These are phyloP conservation scores for Lagerstroemia speciosa DNA, from an alignment of 345 rosid species.

Conservation along the genomic window DNA sequence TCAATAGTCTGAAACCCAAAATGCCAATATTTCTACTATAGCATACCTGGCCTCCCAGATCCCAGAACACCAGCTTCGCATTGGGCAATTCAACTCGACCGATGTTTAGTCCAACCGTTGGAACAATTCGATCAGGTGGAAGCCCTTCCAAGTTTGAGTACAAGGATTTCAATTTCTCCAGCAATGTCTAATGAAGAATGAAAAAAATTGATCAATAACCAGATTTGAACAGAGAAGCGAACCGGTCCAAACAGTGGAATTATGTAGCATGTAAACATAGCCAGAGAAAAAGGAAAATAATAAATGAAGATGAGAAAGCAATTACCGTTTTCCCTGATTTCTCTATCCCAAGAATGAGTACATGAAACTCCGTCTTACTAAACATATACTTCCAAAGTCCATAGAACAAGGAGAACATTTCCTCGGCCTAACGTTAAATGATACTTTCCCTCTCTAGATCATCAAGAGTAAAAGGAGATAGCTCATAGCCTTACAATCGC, in stretches of 20 bases:
- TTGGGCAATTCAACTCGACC: slow-evolving; percentile 78
- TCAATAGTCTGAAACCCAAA: background rate
- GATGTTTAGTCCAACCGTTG: slow-evolving; percentile 98
- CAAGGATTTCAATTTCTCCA: slow-evolving; percentile 85
- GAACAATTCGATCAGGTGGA: slow-evolving; percentile 93
- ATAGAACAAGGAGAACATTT: slow-evolving; percentile 92
- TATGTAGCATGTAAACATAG: background rate
- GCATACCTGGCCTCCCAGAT: slow-evolving; percentile 93
- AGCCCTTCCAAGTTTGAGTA: slow-evolving; percentile 82
- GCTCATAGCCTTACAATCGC: background rate
- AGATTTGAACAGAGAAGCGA: background rate
- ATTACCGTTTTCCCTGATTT: slow-evolving; percentile 95
- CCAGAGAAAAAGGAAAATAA: background rate
- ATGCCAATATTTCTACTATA: background rate
- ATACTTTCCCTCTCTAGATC: background rate
- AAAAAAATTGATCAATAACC: slow-evolving; percentile 2
- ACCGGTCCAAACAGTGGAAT: background rate
- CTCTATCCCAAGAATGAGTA: slow-evolving; percentile 95
- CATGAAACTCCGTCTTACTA: slow-evolving; percentile 83
- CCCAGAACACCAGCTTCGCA: slow-evolving; percentile 93
- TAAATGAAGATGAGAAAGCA: slow-evolving; percentile 2
- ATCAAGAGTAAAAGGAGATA: background rate
- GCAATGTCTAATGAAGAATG: slow-evolving; percentile 47
- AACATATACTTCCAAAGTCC: slow-evolving; percentile 84
- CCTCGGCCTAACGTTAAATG: slow-evolving; percentile 15